Evolutionary conservation across 805 yeast genomes (phyloP), one percentile per base, ranked within the genome.

Genomic region (Candida pini): DNA sequence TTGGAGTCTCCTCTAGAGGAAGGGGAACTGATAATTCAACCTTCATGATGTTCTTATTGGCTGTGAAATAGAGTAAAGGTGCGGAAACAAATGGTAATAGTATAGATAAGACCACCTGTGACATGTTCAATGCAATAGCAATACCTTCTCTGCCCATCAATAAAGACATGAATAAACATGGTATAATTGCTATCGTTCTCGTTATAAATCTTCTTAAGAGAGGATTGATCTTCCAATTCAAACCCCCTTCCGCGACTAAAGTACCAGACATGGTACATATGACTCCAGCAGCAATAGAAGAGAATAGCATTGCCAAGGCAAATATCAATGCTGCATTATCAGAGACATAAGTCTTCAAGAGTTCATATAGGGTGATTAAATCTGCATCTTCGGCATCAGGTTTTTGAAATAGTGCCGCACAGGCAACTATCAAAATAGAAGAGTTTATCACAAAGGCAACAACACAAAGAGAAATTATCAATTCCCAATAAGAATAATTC

Each of bases 251-350:
- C 46, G 87, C 75, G 2, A 89, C 96, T 47, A 89, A 78, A 58
- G 89, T 95, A 8, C 96, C 96, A 0, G 95, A 86, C 63, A 89
- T 81, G 0, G 97, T 89, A 56, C 96, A 88, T 2, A 88, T 89
- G 28, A 89, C 77, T 31, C 96, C 95, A 0, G 96, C 96, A 30
- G 89, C 81, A 51, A 84, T 88, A 5, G 96, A 96, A 38, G 92
- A 81, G 39, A 84, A 73, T 26, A 89, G 63, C 47, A 89, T 66
- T 0, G 96, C 96, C 34, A 86, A 56, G 71, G 87, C 87, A 61
- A 89, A 89, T 1, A 87, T 59, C 1, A 86, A 77, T 18, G 96
- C 97, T 0, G 87, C 94, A 7, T 74, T 76, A 2, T 81, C 76
- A 1, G 95, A 81, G 26, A 89, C 64, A 33, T 68, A 73, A 14